Base-by-base conservation (phyloP, 345 rosid genomes). In the Microcos paniculata region DNA sequence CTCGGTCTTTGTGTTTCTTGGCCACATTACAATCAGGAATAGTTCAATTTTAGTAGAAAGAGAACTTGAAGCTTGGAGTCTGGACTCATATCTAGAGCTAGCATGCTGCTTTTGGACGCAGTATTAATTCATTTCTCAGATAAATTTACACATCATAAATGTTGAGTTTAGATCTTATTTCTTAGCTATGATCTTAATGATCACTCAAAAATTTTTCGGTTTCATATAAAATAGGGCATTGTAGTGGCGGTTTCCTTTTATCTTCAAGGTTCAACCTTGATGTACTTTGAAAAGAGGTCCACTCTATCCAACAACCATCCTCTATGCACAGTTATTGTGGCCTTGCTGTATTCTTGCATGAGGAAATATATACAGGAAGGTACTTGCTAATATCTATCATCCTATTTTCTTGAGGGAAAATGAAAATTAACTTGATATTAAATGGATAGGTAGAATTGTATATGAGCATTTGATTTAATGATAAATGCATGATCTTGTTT, bases 191-290 rank as follows among this genome's bases (percentile, higher is more conserved):
- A 35, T 35, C 40, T 35, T 35, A 35, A 35, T 35, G 4, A n/a
- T n/a, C 31, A 35, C 40, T 35, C 38, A 45, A 0, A 11, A 53
- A 42, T 62, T 35, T 35, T 4, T 66, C 14, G 4, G 6, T 35
- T 62, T 33, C n/a, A n/a, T 28, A 33, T 75, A 1, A 38, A 23
- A 78, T 56, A 87, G 92, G 92, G 89, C 48, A 80, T 87, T 18
- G 84, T 70, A 64, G 56, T 83, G 62, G 91, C 89, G 0, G 53
- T 83, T 14, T 81, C 87, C 12, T 84, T 84, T 82, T 86, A 85
- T 57, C n/a, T n/a, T n/a, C n/a, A n/a, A n/a, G n/a, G 71, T 89
- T 68, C 91, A 89, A 80, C 87, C 96, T 10, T 91, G 91, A 91
- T 89, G 85, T 75, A 85, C 89, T 71, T 84, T 89, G 1, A 62